These are phyloP conservation scores for Aspergillus aculeatus DNA, from an alignment of 2,329 filamentous ascomycete species.

Conservation along the genomic window DNA sequence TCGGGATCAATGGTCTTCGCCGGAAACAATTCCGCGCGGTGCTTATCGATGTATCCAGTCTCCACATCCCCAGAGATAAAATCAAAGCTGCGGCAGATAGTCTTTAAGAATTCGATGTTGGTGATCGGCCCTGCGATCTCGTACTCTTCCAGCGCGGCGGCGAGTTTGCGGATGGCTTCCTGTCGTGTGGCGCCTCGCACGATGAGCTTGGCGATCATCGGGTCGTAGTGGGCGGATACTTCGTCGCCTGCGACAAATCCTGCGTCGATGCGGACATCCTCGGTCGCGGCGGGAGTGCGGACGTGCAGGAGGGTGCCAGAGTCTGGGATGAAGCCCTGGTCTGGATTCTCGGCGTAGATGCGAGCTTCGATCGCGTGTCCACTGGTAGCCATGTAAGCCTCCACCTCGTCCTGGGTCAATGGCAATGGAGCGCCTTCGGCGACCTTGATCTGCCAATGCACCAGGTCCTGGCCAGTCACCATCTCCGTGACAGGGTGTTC, in stretches of 20 bases:
- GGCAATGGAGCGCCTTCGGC: slow-evolving; percentile 69
- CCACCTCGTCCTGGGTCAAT: slow-evolving; percentile 64
- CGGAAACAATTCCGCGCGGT: slow-evolving; percentile 74
- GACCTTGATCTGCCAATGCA: slow-evolving; percentile 92
- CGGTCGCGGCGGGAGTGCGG: slow-evolving; percentile 65
- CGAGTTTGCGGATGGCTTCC: slow-evolving; percentile 79
- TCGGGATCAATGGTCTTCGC: slow-evolving; percentile 63
- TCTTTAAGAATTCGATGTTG: slow-evolving; percentile 95
- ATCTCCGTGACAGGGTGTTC: slow-evolving; percentile 92
- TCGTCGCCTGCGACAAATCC: slow-evolving; percentile 90
- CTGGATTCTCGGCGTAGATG: slow-evolving; percentile 94
- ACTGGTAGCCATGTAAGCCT: slow-evolving; percentile 66
- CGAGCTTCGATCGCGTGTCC: slow-evolving; percentile 93
- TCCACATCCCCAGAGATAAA: slow-evolving; percentile 89
- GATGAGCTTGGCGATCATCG: slow-evolving; percentile 98
- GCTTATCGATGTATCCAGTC: slow-evolving; percentile 93
- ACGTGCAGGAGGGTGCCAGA: slow-evolving; percentile 86
- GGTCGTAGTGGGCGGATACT: slow-evolving; percentile 92
- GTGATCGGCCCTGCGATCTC: slow-evolving; percentile 91
- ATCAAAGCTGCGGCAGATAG: slow-evolving; percentile 73
- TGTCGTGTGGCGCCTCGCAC: slow-evolving; percentile 76
- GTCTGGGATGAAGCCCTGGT: slow-evolving; percentile 87
- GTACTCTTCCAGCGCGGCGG: slow-evolving; percentile 77
- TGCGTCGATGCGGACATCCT: slow-evolving; percentile 84
- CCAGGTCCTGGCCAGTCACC: slow-evolving; percentile 74